phyloP scores from a whole-genome alignment of 164 flowering plant genomes.

The Tetracentron sinense region DNA sequence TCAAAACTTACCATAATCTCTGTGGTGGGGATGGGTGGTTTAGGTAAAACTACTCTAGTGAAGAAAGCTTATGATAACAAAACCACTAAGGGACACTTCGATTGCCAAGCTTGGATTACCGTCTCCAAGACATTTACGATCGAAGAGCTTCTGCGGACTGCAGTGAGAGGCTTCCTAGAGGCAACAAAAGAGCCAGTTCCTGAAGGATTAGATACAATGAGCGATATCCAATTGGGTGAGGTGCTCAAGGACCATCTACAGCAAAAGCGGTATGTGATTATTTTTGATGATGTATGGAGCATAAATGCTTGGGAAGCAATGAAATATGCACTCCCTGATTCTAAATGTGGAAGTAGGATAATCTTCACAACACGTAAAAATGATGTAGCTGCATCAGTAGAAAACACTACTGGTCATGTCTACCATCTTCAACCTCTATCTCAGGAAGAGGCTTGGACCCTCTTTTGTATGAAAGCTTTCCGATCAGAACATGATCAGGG shows the following conservation, averaged over 20 bases:
- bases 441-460: conserved; percentile 17
- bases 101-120: conserved; percentile 15
- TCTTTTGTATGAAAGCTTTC: conserved; percentile 30
- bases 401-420: neutral
- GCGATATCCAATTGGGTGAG: neutral
- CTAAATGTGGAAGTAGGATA: conserved; percentile 12
- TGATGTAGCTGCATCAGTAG: conserved; percentile 11
- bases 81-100: conserved; percentile 1
- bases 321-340: conserved; percentile 22
- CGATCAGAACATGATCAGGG: neutral
- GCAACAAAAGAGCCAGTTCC: conserved; percentile 9
- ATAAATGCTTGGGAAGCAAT: conserved; percentile 18
- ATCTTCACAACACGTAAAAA: conserved; percentile 16
- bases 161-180: conserved; percentile 3
- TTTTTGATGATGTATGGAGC: conserved; percentile 36
- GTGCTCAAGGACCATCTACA: conserved; percentile 9
- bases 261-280: conserved; percentile 26
- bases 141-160: conserved; percentile 5
- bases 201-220: neutral
- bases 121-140: conserved; percentile 11
- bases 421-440: conserved; percentile 11
- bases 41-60: conserved; percentile 17
- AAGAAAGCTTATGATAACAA: conserved; percentile 13
- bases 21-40: conserved; percentile 17
- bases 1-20: neutral